These are phyloP conservation scores for Periconia digitata DNA, from an alignment of 2,329 filamentous ascomycete species.

Conservation along the genomic window DNA sequence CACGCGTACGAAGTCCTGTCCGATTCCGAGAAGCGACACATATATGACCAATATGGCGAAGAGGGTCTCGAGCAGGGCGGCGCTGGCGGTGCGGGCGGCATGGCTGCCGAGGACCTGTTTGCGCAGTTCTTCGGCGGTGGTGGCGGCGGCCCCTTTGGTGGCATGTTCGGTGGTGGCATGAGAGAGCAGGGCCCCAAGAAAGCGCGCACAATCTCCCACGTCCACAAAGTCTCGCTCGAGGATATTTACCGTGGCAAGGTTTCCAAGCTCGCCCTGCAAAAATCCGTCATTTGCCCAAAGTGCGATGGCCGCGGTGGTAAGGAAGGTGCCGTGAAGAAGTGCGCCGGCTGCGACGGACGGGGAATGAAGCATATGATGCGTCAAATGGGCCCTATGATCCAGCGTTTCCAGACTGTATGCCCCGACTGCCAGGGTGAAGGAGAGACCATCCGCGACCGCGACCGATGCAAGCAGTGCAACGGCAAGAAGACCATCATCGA, in stretches of 20 bases:
- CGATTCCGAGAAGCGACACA: conserved; percentile 83
- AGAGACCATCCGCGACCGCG: conserved; percentile 94
- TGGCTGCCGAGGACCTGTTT: conserved; percentile 91
- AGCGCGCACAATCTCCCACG: conserved; percentile 95
- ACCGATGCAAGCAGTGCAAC: conserved; percentile 93
- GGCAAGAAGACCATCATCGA: conserved; percentile 99
- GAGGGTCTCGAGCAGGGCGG: conserved; percentile 88
- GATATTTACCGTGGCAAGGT: conserved; percentile 98
- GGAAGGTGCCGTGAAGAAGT: conserved; percentile 95
- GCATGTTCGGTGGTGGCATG: conserved; percentile 66
- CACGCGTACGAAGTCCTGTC: conserved; percentile 94
- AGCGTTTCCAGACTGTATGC: conserved; percentile 99
- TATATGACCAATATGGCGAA: conserved; percentile 98
- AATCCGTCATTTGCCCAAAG: conserved; percentile 94
- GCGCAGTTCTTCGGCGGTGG: conserved; percentile 89
- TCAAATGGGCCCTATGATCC: conserved; percentile 99
- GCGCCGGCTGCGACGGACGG: conserved; percentile 83
- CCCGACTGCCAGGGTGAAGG: conserved; percentile 97
- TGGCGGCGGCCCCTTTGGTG: conserved; percentile 64
- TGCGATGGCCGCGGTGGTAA: conserved; percentile 95
- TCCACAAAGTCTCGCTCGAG: conserved; percentile 96
- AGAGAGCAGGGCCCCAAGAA: conserved; percentile 81
- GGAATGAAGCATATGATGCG: conserved; percentile 99
- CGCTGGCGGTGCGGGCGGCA: conserved; percentile 79
- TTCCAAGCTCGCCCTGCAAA: conserved; percentile 94